Conservation (phyloP, 352 stramenopile species). For the Phytophthora cactorum region DNA sequence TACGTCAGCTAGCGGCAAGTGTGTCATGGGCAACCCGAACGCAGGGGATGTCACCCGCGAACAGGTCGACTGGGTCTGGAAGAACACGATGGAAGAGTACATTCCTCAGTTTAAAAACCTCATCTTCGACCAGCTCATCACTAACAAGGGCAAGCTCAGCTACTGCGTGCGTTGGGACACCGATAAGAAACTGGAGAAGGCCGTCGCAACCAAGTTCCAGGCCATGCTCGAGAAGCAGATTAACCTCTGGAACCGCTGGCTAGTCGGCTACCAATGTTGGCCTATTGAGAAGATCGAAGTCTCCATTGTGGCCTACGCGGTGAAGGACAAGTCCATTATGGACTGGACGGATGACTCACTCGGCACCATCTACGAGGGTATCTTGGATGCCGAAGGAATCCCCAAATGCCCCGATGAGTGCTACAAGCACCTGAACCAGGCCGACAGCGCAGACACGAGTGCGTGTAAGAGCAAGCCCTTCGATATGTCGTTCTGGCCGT, state of each 20-base stretch:
- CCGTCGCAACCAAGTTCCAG: slow-evolving; percentile 15
- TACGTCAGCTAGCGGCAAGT: not conserved
- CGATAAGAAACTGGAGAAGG: slow-evolving; percentile 3
- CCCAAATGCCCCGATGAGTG: slow-evolving; percentile 10
- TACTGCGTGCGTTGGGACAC: slow-evolving; percentile 19
- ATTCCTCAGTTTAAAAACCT: slow-evolving; percentile 6
- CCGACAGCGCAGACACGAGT: slow-evolving; percentile 24
- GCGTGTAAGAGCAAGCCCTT: slow-evolving; percentile 20
- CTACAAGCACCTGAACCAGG: slow-evolving; percentile 22
- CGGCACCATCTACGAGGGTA: slow-evolving; percentile 6
- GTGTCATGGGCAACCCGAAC: slow-evolving; percentile 5
- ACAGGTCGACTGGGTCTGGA: slow-evolving; percentile 12
- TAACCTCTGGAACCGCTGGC: slow-evolving; percentile 9
- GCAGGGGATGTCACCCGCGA: slow-evolving; percentile 2
- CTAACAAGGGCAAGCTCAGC: slow-evolving; percentile 12
- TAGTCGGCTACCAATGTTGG: slow-evolving; percentile 18
- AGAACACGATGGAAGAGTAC: slow-evolving; percentile 13
- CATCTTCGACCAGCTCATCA: slow-evolving; percentile 13
- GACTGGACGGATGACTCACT: slow-evolving; percentile 46
- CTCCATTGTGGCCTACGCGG: slow-evolving; percentile 41
- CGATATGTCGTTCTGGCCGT: slow-evolving; percentile 52
- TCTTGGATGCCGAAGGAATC: slow-evolving; percentile 6
- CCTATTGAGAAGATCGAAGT: slow-evolving; percentile 33
- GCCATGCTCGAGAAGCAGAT: slow-evolving; percentile 10
- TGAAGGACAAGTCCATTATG: slow-evolving; percentile 41